These are phyloP conservation scores for Hypoxylon trugodes DNA, from an alignment of 495 filamentous ascomycete species.

Conservation along the genomic window DNA sequence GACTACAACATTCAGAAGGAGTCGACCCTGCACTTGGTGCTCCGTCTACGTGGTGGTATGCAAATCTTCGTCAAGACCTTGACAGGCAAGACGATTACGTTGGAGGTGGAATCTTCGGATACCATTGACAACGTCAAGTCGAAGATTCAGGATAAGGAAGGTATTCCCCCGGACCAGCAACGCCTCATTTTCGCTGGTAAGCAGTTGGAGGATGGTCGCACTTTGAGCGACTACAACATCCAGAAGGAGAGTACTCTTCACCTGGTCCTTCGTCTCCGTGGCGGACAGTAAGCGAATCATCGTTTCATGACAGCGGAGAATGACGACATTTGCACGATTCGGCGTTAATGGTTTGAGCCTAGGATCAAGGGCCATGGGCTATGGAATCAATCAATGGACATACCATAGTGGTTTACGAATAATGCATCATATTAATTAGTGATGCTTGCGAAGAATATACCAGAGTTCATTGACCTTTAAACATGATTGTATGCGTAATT, in stretches of 20 bases:
- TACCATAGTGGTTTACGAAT: slow-evolving; percentile 18
- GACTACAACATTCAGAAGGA: slow-evolving; percentile 99
- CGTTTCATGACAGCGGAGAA: slow-evolving; percentile 18
- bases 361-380: slow-evolving; percentile 18
- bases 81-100: slow-evolving; percentile 91
- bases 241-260: slow-evolving; percentile 93
- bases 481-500: background rate
- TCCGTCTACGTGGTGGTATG: slow-evolving; percentile 97
- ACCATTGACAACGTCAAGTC: slow-evolving; percentile 94
- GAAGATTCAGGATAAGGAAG: slow-evolving; percentile 95
- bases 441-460: slow-evolving; percentile 29
- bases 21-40: slow-evolving; percentile 94
- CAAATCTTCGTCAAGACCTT: slow-evolving; percentile 95
- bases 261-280: slow-evolving; percentile 86
- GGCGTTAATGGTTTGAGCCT: slow-evolving; percentile 37
- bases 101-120: slow-evolving; percentile 88
- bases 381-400: slow-evolving; percentile 26
- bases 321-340: slow-evolving; percentile 38
- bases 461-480: slow-evolving; percentile 7
- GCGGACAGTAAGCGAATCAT: slow-evolving; percentile 77
- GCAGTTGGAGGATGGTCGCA: slow-evolving; percentile 87
- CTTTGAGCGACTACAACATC: slow-evolving; percentile 90
- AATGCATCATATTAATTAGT: slow-evolving; percentile 13
- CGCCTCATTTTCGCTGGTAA: slow-evolving; percentile 91
- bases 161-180: slow-evolving; percentile 89